Evolutionary conservation across 2,329 filamentous ascomycete species (phyloP).

Genomic region (Exophiala sp.): DNA sequence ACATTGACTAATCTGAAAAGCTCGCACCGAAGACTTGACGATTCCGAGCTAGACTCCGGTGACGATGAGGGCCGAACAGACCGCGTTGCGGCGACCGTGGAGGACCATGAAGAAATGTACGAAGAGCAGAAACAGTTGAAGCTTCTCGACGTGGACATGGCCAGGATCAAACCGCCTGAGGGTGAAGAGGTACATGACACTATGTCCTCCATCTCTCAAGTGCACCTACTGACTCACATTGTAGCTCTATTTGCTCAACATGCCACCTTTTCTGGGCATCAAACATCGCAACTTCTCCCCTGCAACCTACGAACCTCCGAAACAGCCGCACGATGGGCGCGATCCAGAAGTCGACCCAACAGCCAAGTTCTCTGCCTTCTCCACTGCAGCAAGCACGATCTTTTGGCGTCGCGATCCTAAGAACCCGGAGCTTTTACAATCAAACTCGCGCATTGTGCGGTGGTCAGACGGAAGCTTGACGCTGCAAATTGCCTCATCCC

Average conservation of each 20-base stretch:
- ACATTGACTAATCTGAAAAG: conserved; percentile 3
- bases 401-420: conserved; percentile 62
- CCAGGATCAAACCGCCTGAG: conserved; percentile 53
- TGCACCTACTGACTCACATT: not conserved
- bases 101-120: conserved; percentile 38
- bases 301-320: conserved; percentile 55
- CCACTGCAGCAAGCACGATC: conserved; percentile 58
- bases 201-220: not conserved
- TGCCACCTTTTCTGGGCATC: conserved; percentile 58
- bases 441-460: conserved; percentile 58
- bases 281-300: conserved; percentile 57
- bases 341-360: conserved; percentile 36
- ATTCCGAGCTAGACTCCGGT: conserved; percentile 58
- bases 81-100: conserved; percentile 43
- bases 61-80: conserved; percentile 56
- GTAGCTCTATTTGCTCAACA: conserved; percentile 55
- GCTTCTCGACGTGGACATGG: conserved; percentile 34
- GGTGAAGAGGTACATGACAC: conserved; percentile 41
- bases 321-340: conserved; percentile 48
- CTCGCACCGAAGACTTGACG: conserved; percentile 48
- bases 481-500: conserved; percentile 58
- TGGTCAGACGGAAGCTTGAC: conserved; percentile 65
- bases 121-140: conserved; percentile 43
- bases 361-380: conserved; percentile 52
- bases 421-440: conserved; percentile 52